phyloP scores from a whole-genome alignment of 2,329 filamentous ascomycete species.

The Aschersonia sp. region DNA sequence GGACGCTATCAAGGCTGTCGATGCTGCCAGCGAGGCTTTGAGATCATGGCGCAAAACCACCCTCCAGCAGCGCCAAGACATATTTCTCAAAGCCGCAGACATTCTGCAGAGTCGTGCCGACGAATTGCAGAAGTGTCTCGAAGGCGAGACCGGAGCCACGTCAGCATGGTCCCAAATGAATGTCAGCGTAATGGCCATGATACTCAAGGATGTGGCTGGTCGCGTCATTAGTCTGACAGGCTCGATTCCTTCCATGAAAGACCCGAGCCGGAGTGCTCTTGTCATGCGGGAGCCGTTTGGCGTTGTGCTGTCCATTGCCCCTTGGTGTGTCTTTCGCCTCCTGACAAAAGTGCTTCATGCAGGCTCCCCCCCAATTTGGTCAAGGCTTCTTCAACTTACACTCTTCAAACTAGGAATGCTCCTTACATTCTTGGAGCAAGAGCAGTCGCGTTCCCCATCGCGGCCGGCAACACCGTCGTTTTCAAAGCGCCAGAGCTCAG shows the following conservation, averaged over 20 bases:
- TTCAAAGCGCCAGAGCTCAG: constrained; percentile 58
- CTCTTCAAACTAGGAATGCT: constrained; percentile 32
- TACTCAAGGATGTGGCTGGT: constrained; percentile 28
- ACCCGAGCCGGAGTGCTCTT: constrained; percentile 33
- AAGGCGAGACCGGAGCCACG: constrained; percentile 28
- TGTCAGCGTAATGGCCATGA: constrained; percentile 17
- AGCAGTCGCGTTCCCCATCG: constrained; percentile 49
- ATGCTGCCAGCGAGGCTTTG: constrained; percentile 50
- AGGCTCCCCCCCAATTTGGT: background rate
- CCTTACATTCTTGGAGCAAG: constrained; percentile 39
- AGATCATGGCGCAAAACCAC: constrained; percentile 52
- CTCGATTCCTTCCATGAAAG: constrained; percentile 17
- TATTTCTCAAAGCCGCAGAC: constrained; percentile 55
- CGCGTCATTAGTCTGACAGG: constrained; percentile 23
- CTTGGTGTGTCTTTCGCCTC: constrained; percentile 72
- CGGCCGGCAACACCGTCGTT: constrained; percentile 63
- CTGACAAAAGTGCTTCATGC: constrained; percentile 38
- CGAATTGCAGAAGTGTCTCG: constrained; percentile 47
- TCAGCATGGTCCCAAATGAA: constrained; percentile 26
- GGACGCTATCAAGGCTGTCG: constrained; percentile 37
- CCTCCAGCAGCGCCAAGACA: constrained; percentile 46
- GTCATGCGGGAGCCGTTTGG: constrained; percentile 65
- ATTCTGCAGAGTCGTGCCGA: constrained; percentile 43
- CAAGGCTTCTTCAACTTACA: background rate
- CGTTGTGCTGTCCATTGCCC: constrained; percentile 64